Conservation (phyloP, 106 monocot species). For the Phalaenopsis equestris region DNA sequence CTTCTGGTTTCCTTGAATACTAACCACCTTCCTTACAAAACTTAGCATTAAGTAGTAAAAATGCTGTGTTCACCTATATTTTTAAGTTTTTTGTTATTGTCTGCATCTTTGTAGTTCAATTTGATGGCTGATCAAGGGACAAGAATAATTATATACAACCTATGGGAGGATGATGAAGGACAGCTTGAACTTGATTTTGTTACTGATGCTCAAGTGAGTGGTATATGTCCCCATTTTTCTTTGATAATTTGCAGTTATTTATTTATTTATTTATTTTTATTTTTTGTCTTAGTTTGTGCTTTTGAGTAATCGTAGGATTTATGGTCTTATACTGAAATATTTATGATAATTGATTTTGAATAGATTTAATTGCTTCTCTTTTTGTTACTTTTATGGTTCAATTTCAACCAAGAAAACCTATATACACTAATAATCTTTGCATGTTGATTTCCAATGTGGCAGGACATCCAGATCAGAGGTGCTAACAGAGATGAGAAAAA, state of each 20-base stretch:
- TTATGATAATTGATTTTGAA: background rate
- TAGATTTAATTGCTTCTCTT: background rate
- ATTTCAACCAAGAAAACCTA: background rate
- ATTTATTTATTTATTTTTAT: background rate
- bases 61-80: background rate
- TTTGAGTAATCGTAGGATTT: background rate
- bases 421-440: background rate
- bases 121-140: conserved; percentile 65
- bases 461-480: conserved; percentile 93
- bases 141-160: conserved; percentile 79
- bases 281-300: too few species aligned
- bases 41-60: background rate
- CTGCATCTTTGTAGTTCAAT: conserved; percentile 33
- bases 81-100: background rate
- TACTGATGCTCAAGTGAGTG: conserved; percentile 48
- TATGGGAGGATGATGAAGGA: conserved; percentile 92
- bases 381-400: background rate
- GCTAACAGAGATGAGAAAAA: conserved; percentile 84
- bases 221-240: background rate
- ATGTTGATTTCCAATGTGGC: conserved; percentile 21
- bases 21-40: background rate
- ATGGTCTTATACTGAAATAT: background rate
- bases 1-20: background rate
- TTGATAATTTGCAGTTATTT: background rate
- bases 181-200: conserved; percentile 84